A percentile compares a stretch with the other conserved stretches of the same genome.
Evolutionary conservation across 73 alveolate species (phyloP).

Genomic region (Paramecium caudatum): DNA sequence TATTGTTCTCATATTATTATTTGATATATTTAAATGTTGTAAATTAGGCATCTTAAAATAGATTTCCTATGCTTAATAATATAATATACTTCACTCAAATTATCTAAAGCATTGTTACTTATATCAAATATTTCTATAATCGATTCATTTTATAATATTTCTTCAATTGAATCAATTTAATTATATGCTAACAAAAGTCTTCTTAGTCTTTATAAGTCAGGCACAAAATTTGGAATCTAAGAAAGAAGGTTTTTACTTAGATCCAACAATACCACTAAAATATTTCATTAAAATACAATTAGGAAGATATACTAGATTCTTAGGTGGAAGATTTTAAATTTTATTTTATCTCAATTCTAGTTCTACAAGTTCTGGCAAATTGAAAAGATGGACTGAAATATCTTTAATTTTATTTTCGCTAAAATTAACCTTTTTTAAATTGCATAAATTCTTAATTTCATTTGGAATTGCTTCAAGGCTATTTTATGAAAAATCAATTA

Average conservation of each 20-base stretch:
- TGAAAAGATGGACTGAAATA: slow-evolving; percentile 23
- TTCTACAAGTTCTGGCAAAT: slow-evolving; percentile 20
- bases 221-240: slow-evolving; percentile 15
- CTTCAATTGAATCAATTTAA: background rate
- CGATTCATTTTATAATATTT: background rate
- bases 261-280: slow-evolving; percentile 30
- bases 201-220: background rate
- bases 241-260: background rate
- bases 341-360: slow-evolving; percentile 68
- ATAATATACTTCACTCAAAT: slow-evolving; percentile 61
- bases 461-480: slow-evolving; percentile 14
- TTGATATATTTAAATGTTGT: slow-evolving; percentile 62
- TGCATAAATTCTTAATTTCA: background rate
- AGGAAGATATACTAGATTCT: background rate
- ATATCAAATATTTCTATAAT: slow-evolving; percentile 66
- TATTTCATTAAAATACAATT: slow-evolving; percentile 28
- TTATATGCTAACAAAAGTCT: slow-evolving; percentile 30
- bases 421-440: slow-evolving; percentile 53
- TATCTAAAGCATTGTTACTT: slow-evolving; percentile 48
- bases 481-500: slow-evolving; percentile 66
- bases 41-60: slow-evolving; percentile 65
- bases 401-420: slow-evolving; percentile 34
- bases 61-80: background rate
- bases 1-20: slow-evolving; percentile 65
- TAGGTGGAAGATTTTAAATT: background rate